Base-by-base conservation (phyloP, 345 rosid genomes). In the Populus euphratica region DNA sequence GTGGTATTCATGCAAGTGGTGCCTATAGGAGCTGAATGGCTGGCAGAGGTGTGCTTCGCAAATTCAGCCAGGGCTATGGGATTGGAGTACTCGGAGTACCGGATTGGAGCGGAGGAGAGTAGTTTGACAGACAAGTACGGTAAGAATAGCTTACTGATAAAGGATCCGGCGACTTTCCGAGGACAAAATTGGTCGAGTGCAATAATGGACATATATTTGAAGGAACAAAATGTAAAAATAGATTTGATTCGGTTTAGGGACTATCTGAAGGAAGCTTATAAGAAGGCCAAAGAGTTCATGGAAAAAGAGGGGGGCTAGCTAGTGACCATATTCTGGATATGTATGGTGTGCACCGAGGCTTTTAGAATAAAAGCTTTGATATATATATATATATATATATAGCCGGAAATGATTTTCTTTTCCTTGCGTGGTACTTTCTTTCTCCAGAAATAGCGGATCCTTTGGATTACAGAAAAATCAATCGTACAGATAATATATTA, bases 201-300 rank as follows among this genome's bases (percentile, higher is more conserved):
- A 27, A 71, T 79, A 63, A 91, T 88, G 93, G 78, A 81, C 3
- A 87, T 90, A 25, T 91, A 91, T 72, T 78, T 91, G 68, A 90
- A 84, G 81, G 87, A 86, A 63, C 94, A 93, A 81, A 79, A 91
- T 75, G 83, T 91, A 21, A 84, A 71, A 63, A 38, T 89, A 12
- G 89, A 85, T 79, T 75, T 89, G 73, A 52, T 63, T 62, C 71
- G 89, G 78, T 89, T 89, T 68, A 83, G 86, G 80, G 56, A 78
- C 63, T 79, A 81, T 79, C 80, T 91, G 77, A n/a, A 68, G 61
- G 14, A 72, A 77, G 88, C 81, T 29, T 86, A 83, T 52, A 6
- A 65, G 49, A 86, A 81, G 68, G 87, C 93, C 36, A 87, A 74
- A 73, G 52, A 12, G 20, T 88, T 89, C 38, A 84, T 89, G 90